Base-by-base conservation (phyloP, 2,329 filamentous ascomycete species). In the Arthrocladium fulminans region DNA sequence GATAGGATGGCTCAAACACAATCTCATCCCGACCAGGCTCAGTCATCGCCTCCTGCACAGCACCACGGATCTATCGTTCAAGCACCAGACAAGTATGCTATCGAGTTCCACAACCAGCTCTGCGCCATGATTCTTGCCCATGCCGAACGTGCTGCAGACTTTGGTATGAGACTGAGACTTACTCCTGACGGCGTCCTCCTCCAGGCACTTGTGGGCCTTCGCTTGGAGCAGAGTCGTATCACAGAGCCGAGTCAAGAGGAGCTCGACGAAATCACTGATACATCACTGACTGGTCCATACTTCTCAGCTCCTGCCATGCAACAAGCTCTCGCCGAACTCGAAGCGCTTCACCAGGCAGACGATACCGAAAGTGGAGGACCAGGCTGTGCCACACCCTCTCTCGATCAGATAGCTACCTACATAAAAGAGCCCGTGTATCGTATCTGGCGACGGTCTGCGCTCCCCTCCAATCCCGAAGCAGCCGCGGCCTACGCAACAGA, bases 71-170 rank as follows among this genome's bases (percentile, higher is more conserved):
- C 5, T 5, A 6, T 35, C 6, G 32, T 5, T n/a, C 6, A 35
- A 17, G 49, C 52, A 3, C 52, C 52, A 3, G 32, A 8, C 13
- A 34, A 8, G n/a, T 54, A 49, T 41, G 42, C 39, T 15, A 25
- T 13, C 2, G 39, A 43, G n/a, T 54, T 54, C 38, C 43, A 32
- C 23, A 45, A 54, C n/a, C 35, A 46, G 29, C n/a, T 54, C 8
- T 44, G 35, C 20, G 29, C 27, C 10, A 51, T 54, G 47, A 9
- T 54, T 13, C 45, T 44, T 9, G 25, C 23, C 23, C 27, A 30
- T 13, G 19, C 20, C 15, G 42, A 45, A 25, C 38, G 45, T 6
- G 38, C 39, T 12, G 49, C 51, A 13, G 34, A 47, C 19, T 22
- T 48, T 13, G 49, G 41, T 20, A 45, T 12, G 10, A 27, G 19